These are phyloP conservation scores for Sonneratia alba DNA, from an alignment of 345 rosid genomes.

Conservation along the genomic window DNA sequence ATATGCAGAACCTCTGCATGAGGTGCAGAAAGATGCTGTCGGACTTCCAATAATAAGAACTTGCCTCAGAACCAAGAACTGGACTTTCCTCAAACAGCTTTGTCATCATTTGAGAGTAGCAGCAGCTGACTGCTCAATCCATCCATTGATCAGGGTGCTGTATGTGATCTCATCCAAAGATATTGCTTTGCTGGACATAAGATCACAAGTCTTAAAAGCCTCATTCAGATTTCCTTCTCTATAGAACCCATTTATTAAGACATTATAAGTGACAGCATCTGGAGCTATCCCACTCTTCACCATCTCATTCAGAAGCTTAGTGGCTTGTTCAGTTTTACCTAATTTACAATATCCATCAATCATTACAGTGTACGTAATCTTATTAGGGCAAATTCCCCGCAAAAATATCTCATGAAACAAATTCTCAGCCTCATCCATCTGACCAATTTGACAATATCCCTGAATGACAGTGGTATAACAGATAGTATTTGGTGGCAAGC, in stretches of 20 bases:
- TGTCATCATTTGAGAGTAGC: constrained; percentile 21
- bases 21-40: not conserved
- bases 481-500: constrained; percentile 52
- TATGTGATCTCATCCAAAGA: constrained; percentile 52
- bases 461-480: constrained; percentile 68
- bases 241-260: constrained; percentile 41
- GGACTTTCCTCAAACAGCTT: constrained; percentile 1
- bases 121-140: constrained; percentile 20
- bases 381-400: constrained; percentile 46
- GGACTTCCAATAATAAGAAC: not conserved
- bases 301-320: constrained; percentile 55
- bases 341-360: constrained; percentile 49
- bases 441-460: constrained; percentile 62
- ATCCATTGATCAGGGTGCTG: constrained; percentile 49
- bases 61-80: not conserved
- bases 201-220: constrained; percentile 40
- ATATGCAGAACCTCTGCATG: not conserved
- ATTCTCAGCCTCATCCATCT: constrained; percentile 44
- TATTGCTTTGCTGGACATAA: constrained; percentile 22
- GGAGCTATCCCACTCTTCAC: constrained; percentile 42
- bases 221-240: constrained; percentile 48
- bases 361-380: constrained; percentile 68
- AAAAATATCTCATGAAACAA: constrained; percentile 54
- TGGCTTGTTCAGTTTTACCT: constrained; percentile 51
- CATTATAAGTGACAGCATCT: constrained; percentile 58